Base-by-base conservation (phyloP, 2,329 filamentous ascomycete species). In the Cladosporium halotolerans region DNA sequence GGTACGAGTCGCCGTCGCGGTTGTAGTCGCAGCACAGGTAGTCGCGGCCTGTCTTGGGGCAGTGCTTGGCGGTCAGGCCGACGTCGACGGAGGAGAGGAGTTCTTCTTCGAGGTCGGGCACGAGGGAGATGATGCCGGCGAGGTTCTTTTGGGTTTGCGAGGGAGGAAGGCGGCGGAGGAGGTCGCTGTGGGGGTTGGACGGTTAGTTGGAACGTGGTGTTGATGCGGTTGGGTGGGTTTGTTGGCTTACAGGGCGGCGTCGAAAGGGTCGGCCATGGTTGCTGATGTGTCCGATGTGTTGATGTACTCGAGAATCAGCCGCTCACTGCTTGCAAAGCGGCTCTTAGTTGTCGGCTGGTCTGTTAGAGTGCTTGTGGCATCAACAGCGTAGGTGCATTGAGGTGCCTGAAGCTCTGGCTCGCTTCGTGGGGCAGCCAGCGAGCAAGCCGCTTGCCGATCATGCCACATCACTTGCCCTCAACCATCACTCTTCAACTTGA, bases 1-100 rank as follows among this genome's bases (percentile, higher is more conserved):
- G 87, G 80, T 96, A 96, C 74, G 88, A 95, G 76, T 96, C 92
- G 58, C 93, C 93, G 73, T 99, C 93, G 60, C 93, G 91, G 80
- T 99, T 99, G 81, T 99, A 99, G 80, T 99, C 93, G 79, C 93
- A 99, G 66, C 96, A 87, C 48, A 99, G 83, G 77, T 96, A 99
- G 75, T 97, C 93, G 62, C 92, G 88, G 64, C 90, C 89, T 32
- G 89, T 87, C 73, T 91, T 88, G 63, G 83, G 83, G 79, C 93
- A 97, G 61, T 88, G 86, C 64, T 86, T 85, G 58, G 95, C 81
- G 55, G 87, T 84, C 54, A 99, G 85, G 19, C 93, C 93, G 72
- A 97, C 92, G 73, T 99, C 93, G 63, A 99, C 93, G 19, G 92
- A 96, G 61, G 92, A 93, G 60, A 99, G 89, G 41, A 99, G 89